Percentiles rank a stretch among this genome's conserved stretches.
These are phyloP conservation scores for Pterulicium gracile DNA, from an alignment of 1,284 basidiomycete species.

Conservation along the genomic window DNA sequence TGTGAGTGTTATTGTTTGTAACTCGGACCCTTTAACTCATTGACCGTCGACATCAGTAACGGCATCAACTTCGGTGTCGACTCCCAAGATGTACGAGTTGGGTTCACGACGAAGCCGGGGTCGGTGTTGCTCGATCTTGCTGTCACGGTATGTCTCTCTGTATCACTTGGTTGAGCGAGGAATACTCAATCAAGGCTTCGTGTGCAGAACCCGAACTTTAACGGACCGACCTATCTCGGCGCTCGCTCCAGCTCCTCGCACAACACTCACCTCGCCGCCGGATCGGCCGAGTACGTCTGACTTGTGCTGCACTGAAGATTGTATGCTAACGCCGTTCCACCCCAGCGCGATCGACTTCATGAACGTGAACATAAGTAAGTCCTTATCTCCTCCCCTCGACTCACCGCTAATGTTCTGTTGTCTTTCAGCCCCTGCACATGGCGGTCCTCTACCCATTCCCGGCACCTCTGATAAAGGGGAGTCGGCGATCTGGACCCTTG, in stretches of 20 bases:
- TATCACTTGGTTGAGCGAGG: no score
- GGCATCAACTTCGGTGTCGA: background rate
- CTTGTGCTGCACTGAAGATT: background rate
- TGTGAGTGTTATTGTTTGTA: background rate
- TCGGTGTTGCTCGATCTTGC: background rate
- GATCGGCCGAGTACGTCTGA: slow-evolving; percentile 2
- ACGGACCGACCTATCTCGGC: background rate
- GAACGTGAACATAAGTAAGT: background rate
- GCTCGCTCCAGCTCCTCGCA: background rate
- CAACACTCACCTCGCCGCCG: background rate
- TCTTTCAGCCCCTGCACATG: background rate
- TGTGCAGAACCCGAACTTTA: background rate
- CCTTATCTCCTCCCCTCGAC: background rate
- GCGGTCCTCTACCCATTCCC: background rate
- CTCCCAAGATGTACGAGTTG: background rate
- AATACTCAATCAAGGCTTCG: no score
- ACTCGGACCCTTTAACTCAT: background rate
- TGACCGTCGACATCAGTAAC: no score
- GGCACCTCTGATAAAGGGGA: background rate
- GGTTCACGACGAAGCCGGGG: background rate
- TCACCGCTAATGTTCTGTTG: background rate
- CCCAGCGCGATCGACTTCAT: background rate
- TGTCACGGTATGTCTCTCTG: background rate
- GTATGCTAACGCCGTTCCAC: background rate
- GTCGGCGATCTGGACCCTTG: background rate